Conservation (phyloP, 2,329 filamentous ascomycete genomes). For the Sporothrix sp. region DNA sequence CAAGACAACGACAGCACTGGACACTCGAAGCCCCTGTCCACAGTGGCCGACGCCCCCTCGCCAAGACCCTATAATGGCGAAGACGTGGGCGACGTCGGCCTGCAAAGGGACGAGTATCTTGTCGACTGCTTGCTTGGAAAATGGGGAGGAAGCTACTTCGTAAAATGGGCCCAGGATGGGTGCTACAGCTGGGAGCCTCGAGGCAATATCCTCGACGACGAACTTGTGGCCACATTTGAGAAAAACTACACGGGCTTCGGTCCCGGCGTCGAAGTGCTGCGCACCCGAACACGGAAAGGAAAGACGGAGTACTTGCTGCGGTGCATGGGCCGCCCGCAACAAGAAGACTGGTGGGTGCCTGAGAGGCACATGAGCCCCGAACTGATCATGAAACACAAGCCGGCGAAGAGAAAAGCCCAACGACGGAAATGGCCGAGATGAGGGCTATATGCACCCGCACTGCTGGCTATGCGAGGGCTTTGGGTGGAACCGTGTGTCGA, state of each 20-base stretch:
- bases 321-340: neutral
- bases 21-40: neutral
- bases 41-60: neutral
- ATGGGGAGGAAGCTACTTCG: neutral
- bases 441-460: too few species aligned
- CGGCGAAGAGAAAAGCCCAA: neutral
- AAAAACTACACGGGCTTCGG: neutral
- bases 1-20: neutral
- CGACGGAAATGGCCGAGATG: neutral
- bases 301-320: neutral
- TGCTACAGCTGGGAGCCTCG: neutral
- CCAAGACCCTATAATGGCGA: neutral
- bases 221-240: neutral
- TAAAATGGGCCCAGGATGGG: neutral
- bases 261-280: neutral
- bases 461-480: too few species aligned
- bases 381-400: neutral
- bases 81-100: neutral
- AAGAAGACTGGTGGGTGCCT: neutral
- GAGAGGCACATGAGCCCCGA: neutral
- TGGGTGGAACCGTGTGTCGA: neutral
- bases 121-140: neutral
- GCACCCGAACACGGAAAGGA: neutral
- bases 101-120: neutral
- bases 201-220: neutral